Evolutionary conservation across 2,329 filamentous ascomycete genomes (phyloP).

Genomic region (Verticillium dahliae): DNA sequence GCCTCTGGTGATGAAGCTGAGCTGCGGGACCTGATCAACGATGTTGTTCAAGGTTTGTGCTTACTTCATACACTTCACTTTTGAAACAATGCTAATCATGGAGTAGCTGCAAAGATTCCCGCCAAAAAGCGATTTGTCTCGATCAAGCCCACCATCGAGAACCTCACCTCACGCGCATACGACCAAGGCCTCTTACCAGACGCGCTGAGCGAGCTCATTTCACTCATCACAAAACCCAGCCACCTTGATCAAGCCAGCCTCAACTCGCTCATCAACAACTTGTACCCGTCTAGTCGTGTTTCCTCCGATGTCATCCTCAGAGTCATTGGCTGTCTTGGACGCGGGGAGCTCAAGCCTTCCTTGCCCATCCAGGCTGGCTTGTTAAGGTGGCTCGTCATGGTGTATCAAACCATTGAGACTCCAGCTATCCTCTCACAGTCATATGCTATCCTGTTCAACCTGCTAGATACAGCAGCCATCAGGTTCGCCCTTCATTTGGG

Average conservation of each 20-base stretch:
- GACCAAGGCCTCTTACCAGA: constrained; percentile 59
- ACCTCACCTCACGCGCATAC: constrained; percentile 56
- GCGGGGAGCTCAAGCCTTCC: constrained; percentile 69
- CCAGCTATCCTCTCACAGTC: constrained; percentile 57
- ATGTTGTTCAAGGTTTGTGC: constrained; percentile 21
- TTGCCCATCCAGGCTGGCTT: constrained; percentile 63
- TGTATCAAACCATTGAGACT: constrained; percentile 65
- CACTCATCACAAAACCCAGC: constrained; percentile 59
- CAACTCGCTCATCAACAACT: constrained; percentile 60
- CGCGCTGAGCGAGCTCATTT: constrained; percentile 56
- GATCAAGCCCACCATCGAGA: constrained; percentile 59
- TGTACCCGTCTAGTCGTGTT: constrained; percentile 69
- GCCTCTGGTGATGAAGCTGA: constrained; percentile 21
- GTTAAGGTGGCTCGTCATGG: constrained; percentile 71
- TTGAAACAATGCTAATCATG: constrained; percentile 6
- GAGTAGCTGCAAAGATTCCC: constrained; percentile 49
- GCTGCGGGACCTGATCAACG: constrained; percentile 25
- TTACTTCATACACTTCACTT: background rate
- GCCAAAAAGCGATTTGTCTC: constrained; percentile 59
- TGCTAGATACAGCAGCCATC: constrained; percentile 74
- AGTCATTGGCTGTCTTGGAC: constrained; percentile 67
- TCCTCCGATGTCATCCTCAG: constrained; percentile 53
- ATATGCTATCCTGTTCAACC: constrained; percentile 72
- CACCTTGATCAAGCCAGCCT: constrained; percentile 71
- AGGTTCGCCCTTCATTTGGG: constrained; percentile 36